Conservation (phyloP, 1,139 yeast genomes). For the Lodderomyces beijingensis region DNA sequence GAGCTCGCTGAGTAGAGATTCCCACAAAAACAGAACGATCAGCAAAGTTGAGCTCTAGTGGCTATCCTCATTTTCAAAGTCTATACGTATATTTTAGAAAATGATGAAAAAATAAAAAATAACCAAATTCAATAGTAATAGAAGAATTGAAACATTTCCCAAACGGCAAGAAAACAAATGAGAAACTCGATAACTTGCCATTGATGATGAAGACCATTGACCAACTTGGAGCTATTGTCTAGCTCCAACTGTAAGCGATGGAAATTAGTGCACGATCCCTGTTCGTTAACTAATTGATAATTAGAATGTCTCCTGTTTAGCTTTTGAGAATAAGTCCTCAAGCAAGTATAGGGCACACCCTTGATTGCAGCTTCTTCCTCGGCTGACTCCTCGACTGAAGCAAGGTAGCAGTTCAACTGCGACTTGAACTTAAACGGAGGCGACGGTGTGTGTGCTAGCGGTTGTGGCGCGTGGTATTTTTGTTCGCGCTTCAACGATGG, state of each 20-base stretch:
- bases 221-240: background rate
- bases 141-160: background rate
- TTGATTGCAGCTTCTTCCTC: background rate
- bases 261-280: background rate
- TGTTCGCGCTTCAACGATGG: no score
- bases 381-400: background rate
- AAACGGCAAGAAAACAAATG: background rate
- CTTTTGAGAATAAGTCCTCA: background rate
- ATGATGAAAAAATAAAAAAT: no score
- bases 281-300: background rate
- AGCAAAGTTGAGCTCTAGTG: no score
- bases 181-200: background rate
- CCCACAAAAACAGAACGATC: no score
- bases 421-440: background rate
- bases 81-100: no score
- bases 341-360: background rate
- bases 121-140: background rate
- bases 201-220: background rate
- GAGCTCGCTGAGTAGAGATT: no score
- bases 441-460: background rate
- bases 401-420: background rate
- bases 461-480: background rate
- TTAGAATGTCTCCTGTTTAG: background rate
- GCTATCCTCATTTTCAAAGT: no score
- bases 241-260: background rate